Evolutionary conservation across 2,329 filamentous ascomycete genomes (phyloP).

Genomic region (Trichoderma pleuroti): DNA sequence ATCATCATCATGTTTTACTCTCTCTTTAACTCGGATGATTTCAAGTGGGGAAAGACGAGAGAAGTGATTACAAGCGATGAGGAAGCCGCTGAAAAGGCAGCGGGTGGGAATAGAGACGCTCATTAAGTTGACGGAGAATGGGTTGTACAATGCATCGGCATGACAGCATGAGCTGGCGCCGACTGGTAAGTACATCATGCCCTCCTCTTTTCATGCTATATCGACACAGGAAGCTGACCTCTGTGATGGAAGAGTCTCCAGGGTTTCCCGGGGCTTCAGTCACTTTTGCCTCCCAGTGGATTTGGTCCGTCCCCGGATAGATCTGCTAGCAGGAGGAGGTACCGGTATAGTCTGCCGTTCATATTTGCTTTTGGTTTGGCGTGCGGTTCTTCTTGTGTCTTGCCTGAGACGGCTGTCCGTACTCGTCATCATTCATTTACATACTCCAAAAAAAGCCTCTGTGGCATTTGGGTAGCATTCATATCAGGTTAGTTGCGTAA

Average conservation of each 20-base stretch:
- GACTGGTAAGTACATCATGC: background rate
- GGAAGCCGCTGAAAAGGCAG: slow-evolving; percentile 29
- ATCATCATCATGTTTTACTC: slow-evolving; percentile 42
- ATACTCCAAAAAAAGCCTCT: background rate
- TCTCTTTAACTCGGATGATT: slow-evolving; percentile 42
- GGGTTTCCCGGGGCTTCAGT: background rate
- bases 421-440: background rate
- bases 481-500: background rate
- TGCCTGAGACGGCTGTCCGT: background rate
- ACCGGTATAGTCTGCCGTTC: background rate
- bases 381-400: background rate
- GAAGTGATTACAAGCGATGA: slow-evolving; percentile 33
- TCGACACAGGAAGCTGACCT: background rate
- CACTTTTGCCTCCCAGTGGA: background rate
- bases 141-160: background rate
- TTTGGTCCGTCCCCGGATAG: background rate
- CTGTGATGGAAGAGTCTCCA: background rate
- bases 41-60: slow-evolving; percentile 46
- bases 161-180: background rate
- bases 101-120: slow-evolving; percentile 26
- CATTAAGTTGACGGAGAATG: slow-evolving; percentile 8
- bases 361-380: background rate
- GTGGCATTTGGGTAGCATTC: background rate
- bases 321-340: background rate
- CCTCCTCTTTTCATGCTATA: background rate